phyloP scores from a whole-genome alignment of 306 rosid species.

The Spatholobus suberectus region DNA sequence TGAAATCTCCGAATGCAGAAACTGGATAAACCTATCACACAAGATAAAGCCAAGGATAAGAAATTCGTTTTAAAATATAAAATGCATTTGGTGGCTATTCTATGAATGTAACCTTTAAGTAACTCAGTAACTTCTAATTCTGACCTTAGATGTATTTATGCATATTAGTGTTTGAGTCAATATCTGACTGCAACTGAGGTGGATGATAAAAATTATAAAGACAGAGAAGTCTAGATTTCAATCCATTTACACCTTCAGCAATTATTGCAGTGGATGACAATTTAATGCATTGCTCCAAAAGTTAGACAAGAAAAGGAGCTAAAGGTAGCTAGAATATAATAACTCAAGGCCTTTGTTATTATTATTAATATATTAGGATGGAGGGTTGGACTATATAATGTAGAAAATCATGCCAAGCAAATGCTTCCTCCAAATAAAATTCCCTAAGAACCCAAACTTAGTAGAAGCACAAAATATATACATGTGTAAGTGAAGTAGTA shows the following conservation, averaged over 20 bases:
- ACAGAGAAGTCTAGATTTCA: neutral
- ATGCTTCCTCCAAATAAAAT: no score
- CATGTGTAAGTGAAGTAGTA: neutral
- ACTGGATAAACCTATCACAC: conserved; percentile 81
- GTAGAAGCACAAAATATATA: neutral
- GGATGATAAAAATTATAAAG: neutral
- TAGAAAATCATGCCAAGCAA: no score
- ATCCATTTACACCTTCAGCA: neutral
- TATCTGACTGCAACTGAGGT: neutral
- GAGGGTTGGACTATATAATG: neutral
- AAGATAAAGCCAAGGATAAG: conserved; percentile 17
- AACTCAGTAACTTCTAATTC: neutral
- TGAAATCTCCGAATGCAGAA: conserved; percentile 79
- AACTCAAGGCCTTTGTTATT: neutral
- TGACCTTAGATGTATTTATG: neutral
- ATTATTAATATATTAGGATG: neutral
- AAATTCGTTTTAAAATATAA: neutral
- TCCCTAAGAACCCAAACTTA: neutral
- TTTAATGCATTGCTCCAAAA: neutral
- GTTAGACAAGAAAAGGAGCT: conserved; percentile 3
- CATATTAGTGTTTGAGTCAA: neutral
- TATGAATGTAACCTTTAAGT: neutral
- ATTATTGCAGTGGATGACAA: conserved; percentile 2
- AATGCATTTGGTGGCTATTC: conserved; percentile 4
- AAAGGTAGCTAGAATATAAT: neutral